Evolutionary conservation across 1,284 basidiomycete genomes (phyloP), one percentile per base, ranked within the genome.

Genomic region (Puccinia hordei): DNA sequence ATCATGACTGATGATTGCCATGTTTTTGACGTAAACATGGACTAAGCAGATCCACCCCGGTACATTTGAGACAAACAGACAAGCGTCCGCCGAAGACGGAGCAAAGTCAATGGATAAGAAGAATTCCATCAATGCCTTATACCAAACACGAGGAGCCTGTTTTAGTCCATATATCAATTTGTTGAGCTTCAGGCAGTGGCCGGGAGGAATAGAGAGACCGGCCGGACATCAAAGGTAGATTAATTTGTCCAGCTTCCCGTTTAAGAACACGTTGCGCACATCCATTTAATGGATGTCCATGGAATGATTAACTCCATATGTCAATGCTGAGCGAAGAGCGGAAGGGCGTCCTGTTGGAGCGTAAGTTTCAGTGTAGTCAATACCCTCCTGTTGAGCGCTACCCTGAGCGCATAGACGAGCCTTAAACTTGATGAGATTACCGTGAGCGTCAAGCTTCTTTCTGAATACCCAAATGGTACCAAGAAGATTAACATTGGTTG

Each of bases 221-320:
- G 46, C 12, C 2, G 68, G 68, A 22, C 27, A 49, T 3, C 44
- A 17, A 30, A 71, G 68, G 24, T 71, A 49, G 8, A 71, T 41
- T 19, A n/a, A 38, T 24, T 71, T 22, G 1, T 71, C 41, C 27
- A 49, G 24, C 6, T 44, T 24, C 2, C 68, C 24, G 27, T 71
- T 41, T 2, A 71, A 24, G 41, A 71, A 71, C 4, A 41, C 41
- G 27, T 38, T 44, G 19, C 44, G 22, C 2, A 46, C 68, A 30
- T 71, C 68, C 68, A 71, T 71, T 49, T 71, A 41, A 68, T 68
- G 65, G 10, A 68, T 24, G 13, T 68, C 2, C 65, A 33, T 35
- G 8, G 12, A 8, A 4, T 12, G 12, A 27, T 30, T 44, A 19
- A 49, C 44, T 3, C 38, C 68, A 12, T 44, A 10, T 1, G 38